These are phyloP conservation scores for Lachancea quebecensis DNA, from an alignment of 805 yeast genomes.

Conservation along the genomic window DNA sequence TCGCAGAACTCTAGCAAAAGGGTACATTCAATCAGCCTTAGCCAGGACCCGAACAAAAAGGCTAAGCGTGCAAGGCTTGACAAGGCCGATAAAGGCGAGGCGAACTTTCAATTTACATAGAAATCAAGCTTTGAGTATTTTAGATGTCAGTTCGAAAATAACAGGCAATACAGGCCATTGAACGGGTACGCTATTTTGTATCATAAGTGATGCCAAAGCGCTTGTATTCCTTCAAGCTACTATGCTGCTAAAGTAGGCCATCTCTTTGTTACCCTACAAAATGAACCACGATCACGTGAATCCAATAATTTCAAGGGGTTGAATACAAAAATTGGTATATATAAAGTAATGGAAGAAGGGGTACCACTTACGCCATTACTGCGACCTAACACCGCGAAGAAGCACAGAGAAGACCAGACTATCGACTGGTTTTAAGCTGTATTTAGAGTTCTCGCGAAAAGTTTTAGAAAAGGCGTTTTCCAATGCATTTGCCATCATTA, in stretches of 20 bases:
- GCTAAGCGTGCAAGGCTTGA: conserved; percentile 30
- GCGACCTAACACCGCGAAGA: background rate
- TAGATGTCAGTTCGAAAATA: too few relatives aligned
- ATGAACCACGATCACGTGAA: background rate
- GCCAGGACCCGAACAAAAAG: conserved; percentile 25
- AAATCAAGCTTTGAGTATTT: background rate
- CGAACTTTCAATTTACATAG: conserved; percentile 17
- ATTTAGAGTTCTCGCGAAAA: too few relatives aligned
- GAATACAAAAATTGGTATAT: background rate
- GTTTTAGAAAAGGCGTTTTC: conserved; percentile 1
- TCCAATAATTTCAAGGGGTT: conserved; percentile 2
- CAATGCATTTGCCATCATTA: conserved; percentile 23
- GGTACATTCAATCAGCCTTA: conserved; percentile 23
- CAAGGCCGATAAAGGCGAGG: conserved; percentile 16
- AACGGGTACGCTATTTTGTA: too few relatives aligned
- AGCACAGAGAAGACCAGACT: background rate
- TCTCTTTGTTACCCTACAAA: background rate
- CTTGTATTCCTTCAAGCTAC: background rate
- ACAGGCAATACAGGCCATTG: background rate
- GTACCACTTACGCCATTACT: too few relatives aligned
- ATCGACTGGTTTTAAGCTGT: too few relatives aligned
- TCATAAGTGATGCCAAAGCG: too few relatives aligned
- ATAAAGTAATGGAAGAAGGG: background rate
- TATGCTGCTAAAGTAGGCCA: background rate
- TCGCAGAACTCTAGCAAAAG: conserved; percentile 12